phyloP scores from a whole-genome alignment of 192 early-diverging fungal genomes.

The Coemansia sp. region DNA sequence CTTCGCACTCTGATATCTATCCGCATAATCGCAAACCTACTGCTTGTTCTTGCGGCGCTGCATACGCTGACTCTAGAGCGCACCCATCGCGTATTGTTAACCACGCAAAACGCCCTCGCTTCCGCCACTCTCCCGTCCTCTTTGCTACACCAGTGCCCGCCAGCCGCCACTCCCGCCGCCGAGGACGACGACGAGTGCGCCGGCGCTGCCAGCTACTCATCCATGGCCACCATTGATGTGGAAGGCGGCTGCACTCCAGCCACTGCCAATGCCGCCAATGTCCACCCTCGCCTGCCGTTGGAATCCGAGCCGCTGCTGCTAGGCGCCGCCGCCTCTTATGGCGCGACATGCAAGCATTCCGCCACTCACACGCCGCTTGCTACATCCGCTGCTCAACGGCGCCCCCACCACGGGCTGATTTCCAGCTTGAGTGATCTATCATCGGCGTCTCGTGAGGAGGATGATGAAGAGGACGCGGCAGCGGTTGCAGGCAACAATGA shows the following conservation, averaged over 20 bases:
- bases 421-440: slow-evolving; percentile 11
- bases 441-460: not conserved
- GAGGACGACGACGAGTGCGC: not conserved
- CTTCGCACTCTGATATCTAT: slow-evolving; percentile 41
- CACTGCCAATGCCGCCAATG: not conserved
- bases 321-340: slow-evolving; percentile 14
- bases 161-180: not conserved
- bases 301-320: not conserved
- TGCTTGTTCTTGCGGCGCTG: slow-evolving; percentile 22
- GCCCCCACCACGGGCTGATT: not conserved
- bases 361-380: slow-evolving; percentile 27
- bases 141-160: not conserved
- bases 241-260: too few species aligned
- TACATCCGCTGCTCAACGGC: not conserved
- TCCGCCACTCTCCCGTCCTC: not conserved
- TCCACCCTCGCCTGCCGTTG: not conserved
- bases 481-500: not conserved
- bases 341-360: slow-evolving; percentile 2
- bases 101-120: not conserved
- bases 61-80: slow-evolving; percentile 10
- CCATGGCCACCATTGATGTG: slow-evolving; percentile 6
- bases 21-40: slow-evolving; percentile 24
- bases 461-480: not conserved
- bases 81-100: slow-evolving; percentile 3
- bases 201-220: slow-evolving; percentile 1